phyloP scores from a whole-genome alignment of 768 basidiomycete genomes.

The Pleurotus salmoneostramineus region DNA sequence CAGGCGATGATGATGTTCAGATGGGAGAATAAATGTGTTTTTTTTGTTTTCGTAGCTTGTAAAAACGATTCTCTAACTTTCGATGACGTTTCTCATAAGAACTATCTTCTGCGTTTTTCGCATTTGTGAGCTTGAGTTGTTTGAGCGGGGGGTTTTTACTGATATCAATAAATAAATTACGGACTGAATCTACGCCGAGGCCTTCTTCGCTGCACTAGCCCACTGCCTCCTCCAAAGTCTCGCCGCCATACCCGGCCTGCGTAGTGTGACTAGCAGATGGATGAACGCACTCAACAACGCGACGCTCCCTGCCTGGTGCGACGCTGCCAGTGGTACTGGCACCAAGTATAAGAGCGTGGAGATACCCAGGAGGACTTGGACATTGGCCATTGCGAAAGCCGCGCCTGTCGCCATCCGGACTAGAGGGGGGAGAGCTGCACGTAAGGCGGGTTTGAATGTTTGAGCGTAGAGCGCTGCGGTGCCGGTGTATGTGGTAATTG shows the following conservation, averaged over 20 bases:
- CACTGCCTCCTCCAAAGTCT: constrained; percentile 43
- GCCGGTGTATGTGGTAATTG: constrained; percentile 76
- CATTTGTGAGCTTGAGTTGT: too few species aligned
- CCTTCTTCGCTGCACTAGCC: neutral
- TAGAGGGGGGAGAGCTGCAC: constrained; percentile 59
- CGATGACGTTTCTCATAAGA: too few species aligned
- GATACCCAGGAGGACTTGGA: constrained; percentile 68
- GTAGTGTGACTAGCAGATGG: constrained; percentile 67
- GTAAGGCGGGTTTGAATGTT: constrained; percentile 53
- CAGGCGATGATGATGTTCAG: constrained; percentile 75
- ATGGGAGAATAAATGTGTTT: constrained; percentile 59
- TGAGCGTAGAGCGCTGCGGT: constrained; percentile 61
- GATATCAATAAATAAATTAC: constrained; percentile 3
- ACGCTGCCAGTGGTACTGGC: constrained; percentile 86
- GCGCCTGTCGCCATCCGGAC: constrained; percentile 48
- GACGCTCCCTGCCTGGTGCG: constrained; percentile 95
- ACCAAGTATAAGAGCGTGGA: constrained; percentile 89
- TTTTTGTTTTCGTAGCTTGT: neutral
- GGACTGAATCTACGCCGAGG: constrained; percentile 19
- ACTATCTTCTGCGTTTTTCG: too few species aligned
- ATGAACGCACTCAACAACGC: constrained; percentile 80
- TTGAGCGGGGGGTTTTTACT: constrained; percentile 9
- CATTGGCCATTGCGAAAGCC: constrained; percentile 76
- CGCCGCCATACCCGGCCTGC: constrained; percentile 67
- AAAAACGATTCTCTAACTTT: too few species aligned